phyloP scores from a whole-genome alignment of 176 grass and related monocot genomes.

The Poa annua region DNA sequence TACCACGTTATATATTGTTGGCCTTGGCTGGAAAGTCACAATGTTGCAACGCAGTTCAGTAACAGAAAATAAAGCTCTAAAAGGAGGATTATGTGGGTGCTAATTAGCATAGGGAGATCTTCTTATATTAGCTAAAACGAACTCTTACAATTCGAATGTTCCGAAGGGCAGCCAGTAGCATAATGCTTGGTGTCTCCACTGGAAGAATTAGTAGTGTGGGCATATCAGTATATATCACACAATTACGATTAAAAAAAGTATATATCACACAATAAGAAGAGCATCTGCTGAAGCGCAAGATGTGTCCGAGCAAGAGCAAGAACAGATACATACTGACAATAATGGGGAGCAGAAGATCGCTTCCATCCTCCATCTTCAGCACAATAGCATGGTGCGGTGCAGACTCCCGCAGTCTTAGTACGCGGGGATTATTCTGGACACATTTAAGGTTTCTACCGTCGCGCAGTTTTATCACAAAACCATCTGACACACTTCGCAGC shows the following conservation, averaged over 20 bases:
- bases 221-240: slow-evolving; percentile 29
- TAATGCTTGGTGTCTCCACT: slow-evolving; percentile 93
- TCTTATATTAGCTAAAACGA: slow-evolving; percentile 21
- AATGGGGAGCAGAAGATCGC: slow-evolving; percentile 85
- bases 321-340: slow-evolving; percentile 76
- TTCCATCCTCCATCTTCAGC: slow-evolving; percentile 97
- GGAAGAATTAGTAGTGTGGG: slow-evolving; percentile 31
- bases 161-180: slow-evolving; percentile 85
- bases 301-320: neutral
- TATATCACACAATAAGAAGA: slow-evolving; percentile 27
- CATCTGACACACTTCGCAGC: slow-evolving; percentile 83
- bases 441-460: slow-evolving; percentile 80
- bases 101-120: slow-evolving; percentile 27
- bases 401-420: slow-evolving; percentile 68
- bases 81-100: slow-evolving; percentile 2
- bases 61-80: neutral
- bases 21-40: slow-evolving; percentile 69
- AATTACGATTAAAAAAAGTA: too few relatives aligned
- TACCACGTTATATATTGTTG: slow-evolving; percentile 84
- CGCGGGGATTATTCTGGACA: slow-evolving; percentile 78
- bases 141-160: slow-evolving; percentile 78
- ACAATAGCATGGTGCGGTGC: slow-evolving; percentile 86
- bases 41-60: slow-evolving; percentile 12
- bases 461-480: slow-evolving; percentile 87
- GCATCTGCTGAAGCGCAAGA: neutral